Base-by-base conservation (phyloP, 2,329 filamentous ascomycete genomes). In the Akanthomyces lecanii region DNA sequence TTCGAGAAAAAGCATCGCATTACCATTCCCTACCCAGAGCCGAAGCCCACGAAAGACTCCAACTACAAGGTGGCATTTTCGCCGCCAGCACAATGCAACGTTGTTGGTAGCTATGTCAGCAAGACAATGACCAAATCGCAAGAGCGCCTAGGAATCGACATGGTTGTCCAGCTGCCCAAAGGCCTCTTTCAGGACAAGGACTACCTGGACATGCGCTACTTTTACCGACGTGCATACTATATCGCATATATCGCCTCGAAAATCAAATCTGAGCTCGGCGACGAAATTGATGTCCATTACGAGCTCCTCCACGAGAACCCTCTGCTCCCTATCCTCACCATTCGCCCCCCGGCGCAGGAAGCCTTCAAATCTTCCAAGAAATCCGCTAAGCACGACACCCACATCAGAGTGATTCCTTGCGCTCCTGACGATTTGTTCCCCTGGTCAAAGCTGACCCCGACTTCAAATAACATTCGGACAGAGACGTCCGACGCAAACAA, bases 161-260 rank as follows among this genome's bases (percentile, higher is more conserved):
- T 98, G 82, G 87, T 94, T 6, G 86, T 96, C 18, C 89, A 90
- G 54, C 96, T 99, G 86, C 94, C 95, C 5, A 75, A 79, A 63
- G 78, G 83, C 1, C 77, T 97, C 14, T 93, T 98, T 70, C 92
- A 97, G 71, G 91, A 96, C 51, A 98, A 98, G 76, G 95, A 99
- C 75, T 97, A 94, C 73, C 82, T 93, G 56, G 92, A 97, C 74
- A 84, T 95, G 79, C 86, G 95, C 65, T 98, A 96, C 77, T 97
- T 97, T 72, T 93, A 97, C 78, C 96, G 97, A 71, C 83, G 93
- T 66, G 90, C 95, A 14, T 98, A 94, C 75, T 98, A 96, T 72
- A 79, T 98, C 57, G 91, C 93, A 40, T 91, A 90, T 67, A 79
- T 98, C 62, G 87, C 92, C 16, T 86, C 85, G 36, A 86, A 84